Conservation (phyloP, 139 green algal species). For the Closterium sp. region DNA sequence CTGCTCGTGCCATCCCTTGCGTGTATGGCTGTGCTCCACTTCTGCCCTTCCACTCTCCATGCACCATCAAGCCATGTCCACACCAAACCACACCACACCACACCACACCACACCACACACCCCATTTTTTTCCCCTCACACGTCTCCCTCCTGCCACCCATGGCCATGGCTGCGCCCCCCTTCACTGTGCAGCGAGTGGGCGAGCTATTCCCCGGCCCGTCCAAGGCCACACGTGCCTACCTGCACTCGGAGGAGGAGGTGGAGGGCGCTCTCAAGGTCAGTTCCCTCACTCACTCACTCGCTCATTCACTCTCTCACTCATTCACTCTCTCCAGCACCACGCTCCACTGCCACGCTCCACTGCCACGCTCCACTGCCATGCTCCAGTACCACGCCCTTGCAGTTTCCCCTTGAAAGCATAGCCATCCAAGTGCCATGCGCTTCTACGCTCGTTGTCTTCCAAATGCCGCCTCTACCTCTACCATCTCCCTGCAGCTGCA, state of each 20-base stretch:
- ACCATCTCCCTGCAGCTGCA: too few species aligned
- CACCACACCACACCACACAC: background rate
- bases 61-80: background rate
- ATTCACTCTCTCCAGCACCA: too few species aligned
- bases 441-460: background rate
- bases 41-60: background rate
- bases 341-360: too few species aligned
- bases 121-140: background rate
- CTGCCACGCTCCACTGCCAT: too few species aligned
- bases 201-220: conserved; percentile 94
- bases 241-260: conserved; percentile 93
- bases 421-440: too few species aligned
- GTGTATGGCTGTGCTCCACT: background rate
- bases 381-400: too few species aligned
- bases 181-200: conserved; percentile 75
- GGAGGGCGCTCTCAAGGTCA: conserved; percentile 75
- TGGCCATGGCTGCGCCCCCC: too few species aligned
- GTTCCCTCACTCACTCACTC: background rate
- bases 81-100: too few species aligned
- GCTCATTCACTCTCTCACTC: too few species aligned
- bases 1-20: too few species aligned
- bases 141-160: background rate
- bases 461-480: background rate
- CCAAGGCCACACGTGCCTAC: conserved; percentile 94
- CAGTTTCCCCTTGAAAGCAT: too few species aligned